A percentile compares a stretch with the other conserved stretches of the same genome.
phyloP scores from a whole-genome alignment of 176 grass and related monocot species.

The Echinochloa phyllopogon region DNA sequence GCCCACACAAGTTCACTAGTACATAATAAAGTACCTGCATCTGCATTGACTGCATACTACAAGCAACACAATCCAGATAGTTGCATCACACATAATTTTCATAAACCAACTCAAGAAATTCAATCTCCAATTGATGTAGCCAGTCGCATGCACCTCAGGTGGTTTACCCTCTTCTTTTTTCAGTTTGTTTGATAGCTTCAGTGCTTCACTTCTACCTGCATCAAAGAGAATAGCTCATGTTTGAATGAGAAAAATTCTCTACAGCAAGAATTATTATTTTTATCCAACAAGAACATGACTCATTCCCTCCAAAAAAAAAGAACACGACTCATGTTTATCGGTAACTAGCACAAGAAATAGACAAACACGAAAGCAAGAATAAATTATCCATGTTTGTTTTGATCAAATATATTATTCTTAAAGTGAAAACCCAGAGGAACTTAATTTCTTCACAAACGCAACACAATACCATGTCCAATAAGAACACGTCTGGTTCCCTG shows the following conservation, averaged over 20 bases:
- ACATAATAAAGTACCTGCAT: background rate
- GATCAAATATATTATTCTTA: slow-evolving; percentile 15
- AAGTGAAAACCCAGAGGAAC: slow-evolving; percentile 13
- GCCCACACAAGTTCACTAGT: background rate
- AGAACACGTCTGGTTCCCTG: slow-evolving; percentile 19
- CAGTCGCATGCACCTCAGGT: slow-evolving; percentile 28
- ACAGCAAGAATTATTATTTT: background rate
- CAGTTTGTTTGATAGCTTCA: slow-evolving; percentile 6
- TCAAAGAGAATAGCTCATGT: slow-evolving; percentile 9
- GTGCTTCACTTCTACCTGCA: background rate
- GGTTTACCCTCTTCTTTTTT: slow-evolving; percentile 16
- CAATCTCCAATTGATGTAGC: slow-evolving; percentile 26
- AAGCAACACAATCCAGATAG: slow-evolving; percentile 29
- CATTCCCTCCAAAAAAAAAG: too few species aligned
- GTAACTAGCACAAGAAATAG: slow-evolving; percentile 16
- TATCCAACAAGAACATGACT: slow-evolving; percentile 1
- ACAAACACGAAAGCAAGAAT: slow-evolving; percentile 31
- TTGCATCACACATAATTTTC: slow-evolving; percentile 3
- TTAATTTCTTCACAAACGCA: slow-evolving; percentile 25
- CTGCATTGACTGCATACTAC: slow-evolving; percentile 20
- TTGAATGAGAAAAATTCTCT: slow-evolving; percentile 10
- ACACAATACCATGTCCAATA: slow-evolving; percentile 16
- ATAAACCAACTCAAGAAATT: slow-evolving; percentile 23
- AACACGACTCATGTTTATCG: background rate
- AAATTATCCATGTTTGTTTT: slow-evolving; percentile 33